Conservation (phyloP, 116 monocot species). For the Trichopus zeylanicus region DNA sequence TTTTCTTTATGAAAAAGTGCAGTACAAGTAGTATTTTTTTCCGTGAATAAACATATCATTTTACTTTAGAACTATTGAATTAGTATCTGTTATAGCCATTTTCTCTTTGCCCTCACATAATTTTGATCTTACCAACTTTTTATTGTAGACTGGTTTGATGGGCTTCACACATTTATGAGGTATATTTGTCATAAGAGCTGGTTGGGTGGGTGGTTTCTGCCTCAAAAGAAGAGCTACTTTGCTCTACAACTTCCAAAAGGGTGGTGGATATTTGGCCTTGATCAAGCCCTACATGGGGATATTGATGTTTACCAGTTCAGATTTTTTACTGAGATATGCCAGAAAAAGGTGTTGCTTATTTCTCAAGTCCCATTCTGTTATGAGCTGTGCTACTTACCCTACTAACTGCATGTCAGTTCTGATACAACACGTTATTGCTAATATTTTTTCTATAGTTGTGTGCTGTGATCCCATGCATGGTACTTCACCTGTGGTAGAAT, state of each 20-base stretch:
- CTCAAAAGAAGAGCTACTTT: conserved; percentile 97
- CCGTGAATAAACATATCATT: too few species aligned
- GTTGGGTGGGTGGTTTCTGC: conserved; percentile 92
- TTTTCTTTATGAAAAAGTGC: too few species aligned
- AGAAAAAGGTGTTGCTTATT: conserved; percentile 28
- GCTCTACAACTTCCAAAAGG: conserved; percentile 86
- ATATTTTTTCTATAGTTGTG: too few species aligned
- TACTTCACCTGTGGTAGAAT: too few species aligned
- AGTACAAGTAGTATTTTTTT: too few species aligned
- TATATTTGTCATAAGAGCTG: conserved; percentile 93
- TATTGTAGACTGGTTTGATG: conserved; percentile 95
- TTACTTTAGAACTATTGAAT: too few species aligned
- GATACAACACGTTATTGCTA: too few species aligned
- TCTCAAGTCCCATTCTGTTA: not conserved
- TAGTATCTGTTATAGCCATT: too few species aligned
- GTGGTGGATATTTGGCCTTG: conserved; percentile 98
- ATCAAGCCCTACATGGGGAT: conserved; percentile 90
- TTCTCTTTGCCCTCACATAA: too few species aligned
- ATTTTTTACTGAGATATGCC: conserved; percentile 80
- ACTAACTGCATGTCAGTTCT: too few species aligned
- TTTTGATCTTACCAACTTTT: too few species aligned
- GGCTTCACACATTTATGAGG: conserved; percentile 94
- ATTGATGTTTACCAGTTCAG: conserved; percentile 96
- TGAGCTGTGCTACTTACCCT: not conserved
- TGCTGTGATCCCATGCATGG: too few species aligned